A percentile compares a stretch with the other conserved stretches of the same genome.
Evolutionary conservation across 2,329 filamentous ascomycete genomes (phyloP).

Genomic region (Nemania diffusa): DNA sequence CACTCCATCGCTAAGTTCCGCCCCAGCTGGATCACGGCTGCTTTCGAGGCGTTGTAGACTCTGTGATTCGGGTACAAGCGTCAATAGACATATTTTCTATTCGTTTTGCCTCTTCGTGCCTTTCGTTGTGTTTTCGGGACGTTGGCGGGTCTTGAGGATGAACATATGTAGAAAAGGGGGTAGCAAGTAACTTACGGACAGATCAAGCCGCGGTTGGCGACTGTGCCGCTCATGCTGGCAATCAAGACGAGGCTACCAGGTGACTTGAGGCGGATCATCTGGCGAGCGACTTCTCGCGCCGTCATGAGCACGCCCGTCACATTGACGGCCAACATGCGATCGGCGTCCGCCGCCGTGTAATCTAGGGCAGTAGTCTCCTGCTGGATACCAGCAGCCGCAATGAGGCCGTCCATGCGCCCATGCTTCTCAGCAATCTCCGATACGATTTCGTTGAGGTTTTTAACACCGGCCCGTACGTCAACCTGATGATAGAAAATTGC

Average conservation of each 20-base stretch:
- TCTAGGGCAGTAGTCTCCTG: conserved; percentile 86
- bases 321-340: conserved; percentile 85
- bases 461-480: conserved; percentile 77
- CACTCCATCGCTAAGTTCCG: conserved; percentile 79
- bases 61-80: conserved; percentile 50
- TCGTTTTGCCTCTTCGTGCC: background rate
- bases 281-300: conserved; percentile 85
- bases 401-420: conserved; percentile 80
- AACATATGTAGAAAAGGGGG: background rate
- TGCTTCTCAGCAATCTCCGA: conserved; percentile 74
- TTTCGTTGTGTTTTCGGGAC: background rate
- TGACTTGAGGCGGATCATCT: conserved; percentile 70
- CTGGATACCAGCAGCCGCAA: conserved; percentile 77
- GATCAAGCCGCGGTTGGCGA: conserved; percentile 70
- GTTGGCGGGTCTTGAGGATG: background rate
- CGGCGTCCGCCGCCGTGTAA: conserved; percentile 78
- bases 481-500: conserved; percentile 79
- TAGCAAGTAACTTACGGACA: conserved; percentile 62
- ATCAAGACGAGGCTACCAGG: conserved; percentile 73
- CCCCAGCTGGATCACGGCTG: conserved; percentile 76
- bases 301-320: conserved; percentile 88
- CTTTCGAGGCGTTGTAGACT: conserved; percentile 82
- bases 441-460: conserved; percentile 73
- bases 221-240: conserved; percentile 75
- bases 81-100: background rate